Conservation (phyloP, 2,329 filamentous ascomycete species). For the Neofusicoccum parvum region DNA sequence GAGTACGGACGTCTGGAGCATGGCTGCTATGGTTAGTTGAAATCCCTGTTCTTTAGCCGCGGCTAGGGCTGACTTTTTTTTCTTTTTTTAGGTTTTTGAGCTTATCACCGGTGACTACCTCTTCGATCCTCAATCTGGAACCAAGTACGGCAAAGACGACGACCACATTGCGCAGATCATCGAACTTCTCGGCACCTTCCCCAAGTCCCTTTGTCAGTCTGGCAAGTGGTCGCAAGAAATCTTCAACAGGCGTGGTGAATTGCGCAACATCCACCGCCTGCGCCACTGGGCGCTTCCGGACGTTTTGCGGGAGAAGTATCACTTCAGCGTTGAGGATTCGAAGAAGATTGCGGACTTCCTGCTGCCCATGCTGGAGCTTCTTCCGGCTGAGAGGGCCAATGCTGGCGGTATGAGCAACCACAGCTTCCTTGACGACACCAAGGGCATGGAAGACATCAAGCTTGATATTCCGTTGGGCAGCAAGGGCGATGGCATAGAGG, state of each 20-base stretch:
- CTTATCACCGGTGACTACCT: conserved; percentile 97
- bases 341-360: conserved; percentile 81
- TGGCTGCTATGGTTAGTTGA: conserved; percentile 89
- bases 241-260: conserved; percentile 95
- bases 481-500: conserved; percentile 88
- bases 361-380: conserved; percentile 84
- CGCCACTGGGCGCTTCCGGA: conserved; percentile 95
- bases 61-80: too few species aligned
- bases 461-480: conserved; percentile 78
- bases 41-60: background rate
- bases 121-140: conserved; percentile 96
- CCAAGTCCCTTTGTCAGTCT: conserved; percentile 85
- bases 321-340: conserved; percentile 82
- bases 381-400: conserved; percentile 87
- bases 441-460: conserved; percentile 81
- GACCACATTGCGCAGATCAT: conserved; percentile 99
- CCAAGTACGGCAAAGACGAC: conserved; percentile 98
- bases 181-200: conserved; percentile 90
- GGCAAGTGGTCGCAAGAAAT: conserved; percentile 99
- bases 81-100: conserved; percentile 71
- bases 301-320: conserved; percentile 94
- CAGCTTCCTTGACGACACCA: conserved; percentile 78
- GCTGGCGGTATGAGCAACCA: conserved; percentile 94
- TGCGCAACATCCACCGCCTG: conserved; percentile 94
- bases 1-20: conserved; percentile 99